These are phyloP conservation scores for Prunus kanzakura DNA, from an alignment of 306 rosid genomes.

Conservation along the genomic window DNA sequence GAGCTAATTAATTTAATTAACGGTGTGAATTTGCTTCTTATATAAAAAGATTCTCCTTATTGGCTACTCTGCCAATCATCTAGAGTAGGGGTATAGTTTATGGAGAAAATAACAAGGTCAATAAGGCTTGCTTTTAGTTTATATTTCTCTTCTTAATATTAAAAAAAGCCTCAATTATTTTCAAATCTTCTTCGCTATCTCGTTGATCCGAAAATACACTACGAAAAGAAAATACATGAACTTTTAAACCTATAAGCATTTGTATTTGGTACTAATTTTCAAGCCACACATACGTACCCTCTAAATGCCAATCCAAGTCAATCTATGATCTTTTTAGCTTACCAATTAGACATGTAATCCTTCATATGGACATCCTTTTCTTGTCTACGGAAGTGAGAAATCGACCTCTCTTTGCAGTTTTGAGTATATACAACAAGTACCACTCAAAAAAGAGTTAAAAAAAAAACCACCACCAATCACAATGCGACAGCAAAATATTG, in stretches of 20 bases:
- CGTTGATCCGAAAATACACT: too few species aligned
- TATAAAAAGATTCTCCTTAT: slow-evolving; percentile 6
- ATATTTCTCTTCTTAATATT: not conserved
- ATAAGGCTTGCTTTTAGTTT: not conserved
- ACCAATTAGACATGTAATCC: not conserved
- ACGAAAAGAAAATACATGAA: too few species aligned
- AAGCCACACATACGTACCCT: too few species aligned
- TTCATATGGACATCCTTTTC: not conserved
- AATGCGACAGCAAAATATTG: slow-evolving; percentile 1
- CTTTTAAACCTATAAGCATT: too few species aligned
- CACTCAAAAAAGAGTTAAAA: not conserved
- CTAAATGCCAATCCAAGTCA: too few species aligned
- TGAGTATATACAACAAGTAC: not conserved
- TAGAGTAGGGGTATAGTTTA: not conserved
- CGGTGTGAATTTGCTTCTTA: slow-evolving; percentile 5
- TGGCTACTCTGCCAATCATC: slow-evolving; percentile 10
- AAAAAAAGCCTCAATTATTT: not conserved
- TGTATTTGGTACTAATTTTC: too few species aligned
- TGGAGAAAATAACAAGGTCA: slow-evolving; percentile 11
- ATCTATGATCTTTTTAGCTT: not conserved
- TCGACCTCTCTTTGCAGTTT: not conserved
- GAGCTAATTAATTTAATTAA: not conserved
- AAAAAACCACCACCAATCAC: not conserved
- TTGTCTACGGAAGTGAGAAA: not conserved
- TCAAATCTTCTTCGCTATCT: too few species aligned